Base-by-base conservation (phyloP, 2,329 filamentous ascomycete species). In the Penicillium sp. region DNA sequence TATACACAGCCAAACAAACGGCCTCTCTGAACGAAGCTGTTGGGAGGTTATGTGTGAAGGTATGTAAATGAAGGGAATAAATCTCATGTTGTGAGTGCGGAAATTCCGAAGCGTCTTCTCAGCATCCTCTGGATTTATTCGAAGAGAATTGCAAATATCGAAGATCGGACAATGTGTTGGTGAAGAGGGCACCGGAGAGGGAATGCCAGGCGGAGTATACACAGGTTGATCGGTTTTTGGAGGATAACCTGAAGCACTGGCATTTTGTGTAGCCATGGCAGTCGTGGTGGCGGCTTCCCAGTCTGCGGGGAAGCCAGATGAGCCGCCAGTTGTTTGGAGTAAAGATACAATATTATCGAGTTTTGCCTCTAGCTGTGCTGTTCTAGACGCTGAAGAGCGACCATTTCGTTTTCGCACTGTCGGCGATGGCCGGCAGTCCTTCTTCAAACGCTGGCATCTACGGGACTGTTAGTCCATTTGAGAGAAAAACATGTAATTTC, bases 361-460 rank as follows among this genome's bases (percentile, higher is more conserved):
- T 45, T 67, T 68, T 21, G 61, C 66, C 48, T 69, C 67, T 2
- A 68, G 58, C 20, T 64, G 57, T 4, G 62, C 58, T 7, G 59
- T 63, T 39, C 53, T 63, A 7, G 62, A 59, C 12, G 54, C 42
- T 8, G 55, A 46, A 8, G 52, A 53, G 15, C 62, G 67, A 36
- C 62, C 68, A 43, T 73, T 69, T 12, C 70, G 61, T 52, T 59
- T 63, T 39, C 61, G 55, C 10, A 54, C 62, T n/a, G 70, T 67
- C 15, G 61, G 58, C 7, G 74, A 70, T 9, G 75, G 71, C 15
- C 67, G 63, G 53, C 77, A 78, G 40, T 72, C 63, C 54, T 73
- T 75, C 18, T 68, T 68, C 1, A 79, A 61, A 4, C 76, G 73
- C 41, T 71, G 62, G 37, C 77, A 79, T 49, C 77, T 74, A 56